Evolutionary conservation across 1,139 yeast genomes (phyloP), one percentile per base, ranked within the genome.

Genomic region (Zygosaccharomyces pseudobailii): DNA sequence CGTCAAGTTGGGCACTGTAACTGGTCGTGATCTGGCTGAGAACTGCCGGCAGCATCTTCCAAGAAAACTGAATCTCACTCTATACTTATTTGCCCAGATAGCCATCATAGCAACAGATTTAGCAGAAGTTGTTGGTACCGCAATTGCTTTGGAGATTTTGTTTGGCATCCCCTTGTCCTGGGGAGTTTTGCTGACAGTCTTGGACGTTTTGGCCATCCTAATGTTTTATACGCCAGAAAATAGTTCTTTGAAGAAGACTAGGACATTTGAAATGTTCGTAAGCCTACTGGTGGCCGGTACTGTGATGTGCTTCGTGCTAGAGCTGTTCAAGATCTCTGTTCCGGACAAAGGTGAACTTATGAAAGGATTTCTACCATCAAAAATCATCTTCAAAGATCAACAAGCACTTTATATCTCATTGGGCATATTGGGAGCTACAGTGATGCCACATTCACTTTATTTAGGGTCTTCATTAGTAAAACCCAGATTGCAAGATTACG

Each of bases 391-490:
- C 33, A 84, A 86, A 48, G 87, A 87, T 47, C 80, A 83, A 50
- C 83, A 87, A 33, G 97, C 97, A 0, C 71, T 90, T 38, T 92
- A 87, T 63, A 72, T 88, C 36, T 82, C 96, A 44, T 81, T 95
- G 56, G 97, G 97, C 21, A 86, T 92, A 46, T 72, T 92, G 46
- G 98, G 98, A 20, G 97, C 97, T 25, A 94, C 97, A 1, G 95
- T 92, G 27, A 92, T 92, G 98, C 98, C 98, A 3, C 98, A 92
- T 66, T 85, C 95, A 1, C 72, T 92, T 39, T 92, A 87, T 63
- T 72, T 92, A 48, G 98, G 98, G 0, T 86, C 95, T 0, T 96
- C 97, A 1, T 75, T 92, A 48, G 97, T 92, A 7, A 96, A 90
- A 65, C 85, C 97, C 2, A 77, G 98, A 51, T 72, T 92, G 52